These are phyloP conservation scores for Yamadazyma olivae DNA, from an alignment of 805 yeast genomes.

Conservation along the genomic window DNA sequence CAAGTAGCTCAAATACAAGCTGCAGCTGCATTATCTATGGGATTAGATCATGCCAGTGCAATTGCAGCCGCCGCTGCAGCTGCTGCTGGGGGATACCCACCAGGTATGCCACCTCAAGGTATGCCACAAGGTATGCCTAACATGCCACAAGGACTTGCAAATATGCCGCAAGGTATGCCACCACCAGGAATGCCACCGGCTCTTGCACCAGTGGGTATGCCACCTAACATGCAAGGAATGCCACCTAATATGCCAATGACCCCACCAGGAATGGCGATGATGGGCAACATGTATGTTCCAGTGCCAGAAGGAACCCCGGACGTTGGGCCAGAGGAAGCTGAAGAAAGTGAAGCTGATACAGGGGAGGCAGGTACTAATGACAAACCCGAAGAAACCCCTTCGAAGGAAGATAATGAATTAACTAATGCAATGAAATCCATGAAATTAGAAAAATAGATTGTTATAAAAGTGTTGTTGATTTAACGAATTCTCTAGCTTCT, in stretches of 20 bases:
- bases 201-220: not conserved
- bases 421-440: conserved; percentile 5
- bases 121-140: conserved; percentile 8
- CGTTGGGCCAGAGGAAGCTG: not conserved
- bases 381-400: not conserved
- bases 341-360: not conserved
- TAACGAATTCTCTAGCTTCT: too few relatives aligned
- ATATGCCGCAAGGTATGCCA: not conserved
- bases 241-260: not conserved
- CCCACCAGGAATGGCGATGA: too few relatives aligned
- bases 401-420: conserved; percentile 7
- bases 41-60: conserved; percentile 35
- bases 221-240: not conserved
- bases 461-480: too few relatives aligned
- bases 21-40: conserved; percentile 37
- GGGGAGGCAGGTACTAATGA: not conserved
- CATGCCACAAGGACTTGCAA: conserved; percentile 5
- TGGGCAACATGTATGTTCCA: conserved; percentile 1
- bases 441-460: conserved; percentile 6
- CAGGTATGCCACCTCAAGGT: conserved; percentile 8
- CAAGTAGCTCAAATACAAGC: conserved; percentile 37
- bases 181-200: conserved; percentile 1
- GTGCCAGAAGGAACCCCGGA: not conserved
- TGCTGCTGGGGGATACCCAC: conserved; percentile 17
- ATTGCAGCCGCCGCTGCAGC: conserved; percentile 19